Base-by-base conservation (phyloP, 208 protist species). In the Wallacemonas rigidus region DNA sequence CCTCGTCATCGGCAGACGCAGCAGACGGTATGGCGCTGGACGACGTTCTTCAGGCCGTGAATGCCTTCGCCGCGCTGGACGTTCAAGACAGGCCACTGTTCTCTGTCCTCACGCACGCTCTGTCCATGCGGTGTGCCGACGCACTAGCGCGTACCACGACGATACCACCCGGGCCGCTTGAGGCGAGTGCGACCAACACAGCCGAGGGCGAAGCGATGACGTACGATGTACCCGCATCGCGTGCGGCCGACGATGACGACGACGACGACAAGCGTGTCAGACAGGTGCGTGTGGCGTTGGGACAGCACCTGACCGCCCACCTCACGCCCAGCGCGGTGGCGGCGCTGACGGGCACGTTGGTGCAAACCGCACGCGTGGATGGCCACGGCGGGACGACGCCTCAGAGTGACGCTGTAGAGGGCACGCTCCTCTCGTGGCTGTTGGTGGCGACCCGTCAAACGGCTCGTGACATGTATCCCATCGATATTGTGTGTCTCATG, bases 1-100 rank as follows among this genome's bases (percentile, higher is more conserved):
- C 55, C 35, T 40, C 54, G 41, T 8, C 60, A 48, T 41, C 14
- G 41, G 9, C 65, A 43, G 41, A 48, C 26, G 8, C 14, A 4
- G 39, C 14, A 36, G 54, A 69, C 5, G 8, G 40, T 9, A 41
- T 72, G 61, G n/a, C 3, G 38, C 38, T 81, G 14, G 55, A 67
- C 11, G 81, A 91, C 60, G 78, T 81, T 7, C 50, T 91, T 45
- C 67, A 51, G 4, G 91, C 91, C 12, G 62, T 87, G 41, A 92
- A 91, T 72, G 87, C 69, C 4, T 94, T 95, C 65, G 82, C 91
- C 8, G 80, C 79, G 3, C 80, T 95, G n/a, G 91, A 95, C 78
- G 77, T 71, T 36, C 47, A 64, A 2, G 91, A 95, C 69, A 65
- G 61, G 17, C 77, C 82, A 5, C 65, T 94, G 45, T 95, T 94